A percentile compares a stretch with the other conserved stretches of the same genome.
Conservation (phyloP, 1,284 basidiomycete genomes). For the Boletellus sp. region DNA sequence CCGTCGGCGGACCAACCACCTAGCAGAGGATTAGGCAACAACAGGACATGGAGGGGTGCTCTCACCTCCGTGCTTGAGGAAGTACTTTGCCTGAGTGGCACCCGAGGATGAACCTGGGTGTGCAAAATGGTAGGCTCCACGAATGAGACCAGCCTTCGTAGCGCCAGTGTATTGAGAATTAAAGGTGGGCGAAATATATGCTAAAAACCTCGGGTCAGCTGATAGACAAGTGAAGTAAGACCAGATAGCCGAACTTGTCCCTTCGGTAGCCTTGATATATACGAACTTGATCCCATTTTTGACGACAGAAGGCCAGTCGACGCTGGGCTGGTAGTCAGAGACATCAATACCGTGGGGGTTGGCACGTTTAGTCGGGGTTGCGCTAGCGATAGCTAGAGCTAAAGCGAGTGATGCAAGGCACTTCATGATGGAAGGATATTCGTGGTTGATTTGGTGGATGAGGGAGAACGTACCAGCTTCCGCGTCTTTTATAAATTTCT, state of each 20-base stretch:
- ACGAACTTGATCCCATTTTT: constrained; percentile 58
- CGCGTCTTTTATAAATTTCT: constrained; percentile 13
- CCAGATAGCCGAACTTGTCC: constrained; percentile 41
- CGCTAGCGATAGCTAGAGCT: constrained; percentile 13
- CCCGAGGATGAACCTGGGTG: constrained; percentile 42
- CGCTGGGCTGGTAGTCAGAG: constrained; percentile 48
- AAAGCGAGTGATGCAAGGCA: constrained; percentile 16
- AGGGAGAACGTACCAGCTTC: not conserved
- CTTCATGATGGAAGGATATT: constrained; percentile 17
- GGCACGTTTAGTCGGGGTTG: constrained; percentile 32
- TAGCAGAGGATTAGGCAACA: constrained; percentile 18
- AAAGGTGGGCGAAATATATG: constrained; percentile 36
- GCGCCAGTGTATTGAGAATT: constrained; percentile 45
- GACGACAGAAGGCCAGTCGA: constrained; percentile 54
- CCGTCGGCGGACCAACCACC: constrained; percentile 59
- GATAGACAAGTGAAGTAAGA: not conserved
- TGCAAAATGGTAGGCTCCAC: constrained; percentile 55
- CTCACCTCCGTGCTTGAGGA: constrained; percentile 57
- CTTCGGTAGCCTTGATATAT: constrained; percentile 72
- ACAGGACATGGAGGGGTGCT: not conserved
- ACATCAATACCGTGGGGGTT: constrained; percentile 53
- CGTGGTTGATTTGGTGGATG: not conserved
- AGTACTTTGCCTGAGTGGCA: constrained; percentile 49
- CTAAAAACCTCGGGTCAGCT: constrained; percentile 15
- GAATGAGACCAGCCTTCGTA: constrained; percentile 45